Conservation (phyloP, 2,329 filamentous ascomycete species). For the Cladobotryum protrusum region DNA sequence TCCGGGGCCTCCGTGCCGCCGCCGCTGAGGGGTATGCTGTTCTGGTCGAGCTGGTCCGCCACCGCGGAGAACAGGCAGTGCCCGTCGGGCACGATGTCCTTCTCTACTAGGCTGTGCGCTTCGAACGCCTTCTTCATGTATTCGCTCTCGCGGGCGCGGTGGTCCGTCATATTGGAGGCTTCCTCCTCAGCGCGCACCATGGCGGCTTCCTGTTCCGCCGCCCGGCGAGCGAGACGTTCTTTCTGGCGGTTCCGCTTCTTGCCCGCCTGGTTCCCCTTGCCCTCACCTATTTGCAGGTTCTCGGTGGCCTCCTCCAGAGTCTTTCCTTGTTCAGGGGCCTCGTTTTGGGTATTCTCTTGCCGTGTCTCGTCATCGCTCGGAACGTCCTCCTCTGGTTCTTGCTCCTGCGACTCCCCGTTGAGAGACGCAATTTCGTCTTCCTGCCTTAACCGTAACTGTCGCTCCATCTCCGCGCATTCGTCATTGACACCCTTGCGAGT, state of each 20-base stretch:
- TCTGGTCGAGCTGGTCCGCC: conserved; percentile 68
- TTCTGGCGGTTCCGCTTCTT: conserved; percentile 90
- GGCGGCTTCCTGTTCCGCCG: conserved; percentile 72
- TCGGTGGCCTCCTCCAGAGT: conserved; percentile 16
- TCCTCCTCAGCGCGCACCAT: conserved; percentile 65
- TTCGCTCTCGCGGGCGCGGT: conserved; percentile 61
- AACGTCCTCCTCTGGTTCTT: conserved; percentile 11
- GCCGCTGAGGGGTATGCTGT: conserved; percentile 37
- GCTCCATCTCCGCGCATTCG: conserved; percentile 68
- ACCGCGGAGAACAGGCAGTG: conserved; percentile 93
- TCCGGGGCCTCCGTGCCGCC: conserved; percentile 18
- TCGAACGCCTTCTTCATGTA: conserved; percentile 65
- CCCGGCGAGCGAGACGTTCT: conserved; percentile 80
- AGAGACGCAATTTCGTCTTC: conserved; percentile 49
- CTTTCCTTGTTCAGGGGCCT: conserved; percentile 13
- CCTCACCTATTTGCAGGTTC: conserved; percentile 15
- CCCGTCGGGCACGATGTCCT: conserved; percentile 80
- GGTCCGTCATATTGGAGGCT: conserved; percentile 67
- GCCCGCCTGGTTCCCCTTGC: conserved; percentile 15
- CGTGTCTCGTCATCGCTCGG: conserved; percentile 1
- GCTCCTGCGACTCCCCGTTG: conserved; percentile 17
- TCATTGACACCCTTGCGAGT: conserved; percentile 68
- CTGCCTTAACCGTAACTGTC: conserved; percentile 60
- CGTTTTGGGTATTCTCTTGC: not conserved
- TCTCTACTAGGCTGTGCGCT: conserved; percentile 59